Conservation (phyloP, 2,329 filamentous ascomycete genomes). For the Penicillium brevicompactum region DNA sequence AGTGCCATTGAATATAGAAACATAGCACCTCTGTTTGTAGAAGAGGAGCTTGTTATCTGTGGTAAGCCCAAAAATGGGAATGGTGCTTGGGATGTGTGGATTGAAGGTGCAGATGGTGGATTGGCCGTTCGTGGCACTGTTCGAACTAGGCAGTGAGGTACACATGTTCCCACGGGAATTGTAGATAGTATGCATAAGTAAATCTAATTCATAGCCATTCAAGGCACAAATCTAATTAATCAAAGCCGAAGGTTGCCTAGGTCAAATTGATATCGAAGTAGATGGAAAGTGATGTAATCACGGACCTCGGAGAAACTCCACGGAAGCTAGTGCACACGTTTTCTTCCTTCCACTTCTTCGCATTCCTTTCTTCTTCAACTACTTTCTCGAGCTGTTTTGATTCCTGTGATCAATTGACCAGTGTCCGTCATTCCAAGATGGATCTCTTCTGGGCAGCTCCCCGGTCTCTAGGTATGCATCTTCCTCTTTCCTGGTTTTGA, state of each 20-base stretch:
- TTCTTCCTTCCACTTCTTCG: conserved; percentile 15
- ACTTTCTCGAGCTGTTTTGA: conserved; percentile 15
- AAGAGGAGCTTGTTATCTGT: conserved; percentile 71
- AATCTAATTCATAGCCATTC: neutral
- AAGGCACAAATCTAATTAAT: too few species aligned
- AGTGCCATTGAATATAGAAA: conserved; percentile 74
- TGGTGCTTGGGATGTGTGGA: conserved; percentile 64
- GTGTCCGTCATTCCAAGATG: conserved; percentile 40
- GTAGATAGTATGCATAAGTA: neutral
- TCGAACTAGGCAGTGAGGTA: conserved; percentile 16
- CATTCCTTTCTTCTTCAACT: conserved; percentile 3
- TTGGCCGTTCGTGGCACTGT: conserved; percentile 65
- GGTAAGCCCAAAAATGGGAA: conserved; percentile 53
- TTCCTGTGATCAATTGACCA: conserved; percentile 15
- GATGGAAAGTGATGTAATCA: neutral
- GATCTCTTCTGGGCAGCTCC: conserved; percentile 67
- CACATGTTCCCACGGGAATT: neutral
- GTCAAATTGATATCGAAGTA: neutral
- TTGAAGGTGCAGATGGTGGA: conserved; percentile 63
- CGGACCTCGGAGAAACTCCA: conserved; percentile 22
- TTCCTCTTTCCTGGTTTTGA: conserved; percentile 11
- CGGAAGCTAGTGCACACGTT: conserved; percentile 20
- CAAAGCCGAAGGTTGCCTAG: neutral
- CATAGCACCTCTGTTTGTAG: conserved; percentile 75
- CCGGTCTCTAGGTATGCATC: conserved; percentile 64